Conservation (phyloP, 2,329 filamentous ascomycete species). For the Colletotrichum lini region DNA sequence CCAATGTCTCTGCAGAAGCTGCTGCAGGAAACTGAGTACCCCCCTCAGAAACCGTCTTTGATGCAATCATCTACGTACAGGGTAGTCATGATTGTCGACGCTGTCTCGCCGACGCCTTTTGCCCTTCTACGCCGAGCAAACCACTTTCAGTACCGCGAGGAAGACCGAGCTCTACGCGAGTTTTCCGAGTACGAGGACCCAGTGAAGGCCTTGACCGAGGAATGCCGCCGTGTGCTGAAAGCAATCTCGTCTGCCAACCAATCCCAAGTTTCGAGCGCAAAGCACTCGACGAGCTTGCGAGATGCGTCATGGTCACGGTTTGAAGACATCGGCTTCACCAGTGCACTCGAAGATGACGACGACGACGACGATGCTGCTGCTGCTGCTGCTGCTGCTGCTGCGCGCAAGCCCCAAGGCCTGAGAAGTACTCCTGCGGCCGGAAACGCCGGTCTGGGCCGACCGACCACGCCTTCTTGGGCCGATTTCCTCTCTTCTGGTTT, state of each 20-base stretch:
- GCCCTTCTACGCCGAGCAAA: slow-evolving; percentile 89
- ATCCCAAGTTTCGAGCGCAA: slow-evolving; percentile 79
- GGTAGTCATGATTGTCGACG: slow-evolving; percentile 96
- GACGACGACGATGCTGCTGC: slow-evolving; percentile 70
- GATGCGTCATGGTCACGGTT: slow-evolving; percentile 98
- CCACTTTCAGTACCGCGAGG: slow-evolving; percentile 95
- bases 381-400: slow-evolving; percentile 55
- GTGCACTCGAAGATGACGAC: slow-evolving; percentile 78
- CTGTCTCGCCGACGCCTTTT: slow-evolving; percentile 95
- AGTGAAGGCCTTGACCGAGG: slow-evolving; percentile 88
- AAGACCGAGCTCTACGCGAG: slow-evolving; percentile 85
- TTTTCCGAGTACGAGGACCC: slow-evolving; percentile 94
- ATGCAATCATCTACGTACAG: slow-evolving; percentile 87
- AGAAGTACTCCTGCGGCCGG: slow-evolving; percentile 77
- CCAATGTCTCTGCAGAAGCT: slow-evolving; percentile 93
- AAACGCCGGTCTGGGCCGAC: slow-evolving; percentile 78
- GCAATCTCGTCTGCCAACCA: slow-evolving; percentile 92
- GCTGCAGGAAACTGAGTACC: slow-evolving; percentile 93
- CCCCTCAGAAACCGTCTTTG: slow-evolving; percentile 82
- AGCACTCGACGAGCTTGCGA: slow-evolving; percentile 79
- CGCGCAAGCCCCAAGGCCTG: slow-evolving; percentile 65
- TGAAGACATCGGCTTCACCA: slow-evolving; percentile 93
- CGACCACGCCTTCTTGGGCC: slow-evolving; percentile 97
- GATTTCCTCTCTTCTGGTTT: slow-evolving; percentile 98
- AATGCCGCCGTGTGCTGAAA: slow-evolving; percentile 91